Conservation (phyloP, 768 basidiomycete species). For the Boletus speciosus region DNA sequence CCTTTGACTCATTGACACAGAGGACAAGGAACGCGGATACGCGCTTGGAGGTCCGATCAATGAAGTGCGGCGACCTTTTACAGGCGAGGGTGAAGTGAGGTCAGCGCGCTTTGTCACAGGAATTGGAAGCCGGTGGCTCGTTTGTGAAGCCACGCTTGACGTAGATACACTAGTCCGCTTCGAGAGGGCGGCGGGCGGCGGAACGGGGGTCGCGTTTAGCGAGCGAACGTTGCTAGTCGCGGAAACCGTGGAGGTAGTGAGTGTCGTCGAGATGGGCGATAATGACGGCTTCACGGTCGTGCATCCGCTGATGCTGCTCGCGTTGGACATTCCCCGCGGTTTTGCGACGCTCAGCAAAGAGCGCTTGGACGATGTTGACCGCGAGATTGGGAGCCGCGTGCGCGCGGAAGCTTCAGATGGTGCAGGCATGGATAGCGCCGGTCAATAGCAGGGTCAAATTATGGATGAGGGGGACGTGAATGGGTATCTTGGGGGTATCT, state of each 20-base stretch:
- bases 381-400: constrained; percentile 35
- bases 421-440: constrained; percentile 22
- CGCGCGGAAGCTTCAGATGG: constrained; percentile 58
- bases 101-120: constrained; percentile 31
- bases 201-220: constrained; percentile 51
- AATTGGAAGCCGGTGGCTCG: constrained; percentile 38
- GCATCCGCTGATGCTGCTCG: constrained; percentile 45
- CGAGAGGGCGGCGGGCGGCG: constrained; percentile 29
- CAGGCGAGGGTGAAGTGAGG: constrained; percentile 27
- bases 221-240: constrained; percentile 33
- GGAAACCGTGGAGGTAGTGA: constrained; percentile 26
- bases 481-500: constrained; percentile 21
- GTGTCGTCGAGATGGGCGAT: constrained; percentile 26
- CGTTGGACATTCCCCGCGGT: constrained; percentile 52
- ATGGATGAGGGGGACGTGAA: neutral
- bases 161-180: constrained; percentile 40
- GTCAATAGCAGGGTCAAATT: neutral
- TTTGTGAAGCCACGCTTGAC: constrained; percentile 35
- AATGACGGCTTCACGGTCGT: constrained; percentile 44
- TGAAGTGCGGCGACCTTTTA: constrained; percentile 25
- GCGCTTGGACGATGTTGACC: constrained; percentile 38
- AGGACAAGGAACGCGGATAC: constrained; percentile 17
- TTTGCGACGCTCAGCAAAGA: constrained; percentile 47
- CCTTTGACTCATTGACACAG: constrained; percentile 16
- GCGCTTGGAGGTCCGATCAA: constrained; percentile 30